A percentile compares a stretch with the other conserved stretches of the same genome.
These are phyloP conservation scores for Cyclotella cryptica DNA, from an alignment of 108 stramenopile genomes.

Conservation along the genomic window DNA sequence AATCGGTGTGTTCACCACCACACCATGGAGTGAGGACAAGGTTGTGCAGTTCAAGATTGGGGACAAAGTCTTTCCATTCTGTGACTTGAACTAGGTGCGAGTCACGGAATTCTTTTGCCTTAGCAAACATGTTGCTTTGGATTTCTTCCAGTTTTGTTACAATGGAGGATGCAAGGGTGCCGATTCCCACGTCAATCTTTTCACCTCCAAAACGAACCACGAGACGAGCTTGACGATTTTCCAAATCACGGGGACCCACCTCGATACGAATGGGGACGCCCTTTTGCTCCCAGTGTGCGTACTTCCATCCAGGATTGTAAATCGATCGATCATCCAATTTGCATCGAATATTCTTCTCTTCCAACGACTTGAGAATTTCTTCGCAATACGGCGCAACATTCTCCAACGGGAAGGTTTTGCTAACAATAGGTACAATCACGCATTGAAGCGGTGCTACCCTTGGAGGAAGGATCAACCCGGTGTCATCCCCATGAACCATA, in stretches of 20 bases:
- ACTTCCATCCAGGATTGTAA: conserved; percentile 99
- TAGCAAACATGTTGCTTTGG: conserved; percentile 91
- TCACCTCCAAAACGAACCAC: conserved; percentile 91
- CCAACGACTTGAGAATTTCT: conserved; percentile 66
- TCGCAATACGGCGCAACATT: conserved; percentile 76
- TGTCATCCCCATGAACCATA: conserved; percentile 99
- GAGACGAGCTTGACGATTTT: conserved; percentile 79
- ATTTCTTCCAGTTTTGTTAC: conserved; percentile 83
- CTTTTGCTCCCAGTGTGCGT: conserved; percentile 99
- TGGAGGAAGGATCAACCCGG: conserved; percentile 98
- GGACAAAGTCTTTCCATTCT: conserved; percentile 99
- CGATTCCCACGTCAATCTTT: conserved; percentile 84
- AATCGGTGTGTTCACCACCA: conserved; percentile 87
- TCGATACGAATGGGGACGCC: conserved; percentile 99
- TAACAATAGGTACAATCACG: conserved; percentile 96
- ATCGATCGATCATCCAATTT: conserved; percentile 94
- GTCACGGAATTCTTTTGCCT: conserved; percentile 91
- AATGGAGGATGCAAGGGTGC: conserved; percentile 66
- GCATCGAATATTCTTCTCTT: conserved; percentile 79
- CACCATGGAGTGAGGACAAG: conserved; percentile 99
- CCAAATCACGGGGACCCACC: conserved; percentile 97
- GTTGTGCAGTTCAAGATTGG: conserved; percentile 93
- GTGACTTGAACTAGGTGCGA: conserved; percentile 90
- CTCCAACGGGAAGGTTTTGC: conserved; percentile 83
- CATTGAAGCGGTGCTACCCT: conserved; percentile 95